Base-by-base conservation (phyloP, 352 stramenopile species). In the Globisporangium spinosum region DNA sequence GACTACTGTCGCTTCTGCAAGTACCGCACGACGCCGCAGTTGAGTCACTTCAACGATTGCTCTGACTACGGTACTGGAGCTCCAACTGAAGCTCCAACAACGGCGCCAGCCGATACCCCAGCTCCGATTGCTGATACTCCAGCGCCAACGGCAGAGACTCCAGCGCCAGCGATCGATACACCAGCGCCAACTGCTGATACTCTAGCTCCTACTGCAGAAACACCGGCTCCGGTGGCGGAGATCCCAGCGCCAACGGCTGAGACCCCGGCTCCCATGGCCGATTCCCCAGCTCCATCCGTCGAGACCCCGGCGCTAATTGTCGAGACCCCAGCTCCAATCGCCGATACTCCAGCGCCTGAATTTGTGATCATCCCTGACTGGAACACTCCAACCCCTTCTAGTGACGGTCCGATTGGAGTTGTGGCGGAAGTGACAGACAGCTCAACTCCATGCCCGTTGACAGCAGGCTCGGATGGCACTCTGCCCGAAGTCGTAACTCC, bases 1-100 rank as follows among this genome's bases (percentile, higher is more conserved):
- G 58, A 72, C 7, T 22, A 65, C 54, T 84, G 77, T 32, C 77
- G 75, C 29, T 80, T 59, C 64, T 73, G 68, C 12, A 67, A 64
- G 32, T 47, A 49, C 47, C 25, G 45, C 13, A 38, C 7, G 49
- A 57, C 49, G 10, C 20, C 49, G 2, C 49, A 57, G n/a, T 57
- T 22, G 49, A 10, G 2, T 29, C n/a, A 23, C n/a, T 57, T 32
- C 12, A 15, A 29, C 25, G 49, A 57, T 57, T 57, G 49, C 2
- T 57, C 49, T 2, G 3, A 32, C 2, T 57, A 57, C 35, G 35
- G 27, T 0, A 53, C 45, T 1, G 4, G 4, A 10, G 20, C 17
- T 2, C 43, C 43, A 10, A 8, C 15, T 10, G 43, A 3, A 3
- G 43, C 4, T 53, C 43, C 43, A n/a, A 53, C 43, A 2, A 17